phyloP scores from a whole-genome alignment of 129 eudicot genomes.

The Apium graveolens region DNA sequence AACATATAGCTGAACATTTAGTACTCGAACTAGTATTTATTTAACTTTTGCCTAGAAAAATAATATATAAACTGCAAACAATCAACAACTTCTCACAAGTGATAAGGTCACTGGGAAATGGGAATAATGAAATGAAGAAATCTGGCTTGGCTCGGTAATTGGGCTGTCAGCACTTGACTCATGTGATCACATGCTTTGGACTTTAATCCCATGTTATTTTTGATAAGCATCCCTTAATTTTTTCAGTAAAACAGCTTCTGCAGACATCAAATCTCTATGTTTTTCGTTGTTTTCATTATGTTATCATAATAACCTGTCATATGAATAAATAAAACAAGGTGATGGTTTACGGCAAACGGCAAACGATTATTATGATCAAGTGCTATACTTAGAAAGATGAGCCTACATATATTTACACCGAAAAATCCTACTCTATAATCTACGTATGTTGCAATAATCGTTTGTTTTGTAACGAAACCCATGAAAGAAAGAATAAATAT shows the following conservation, averaged over 20 bases:
- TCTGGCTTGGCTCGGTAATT: neutral
- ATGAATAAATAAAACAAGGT: no score
- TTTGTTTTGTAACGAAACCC: no score
- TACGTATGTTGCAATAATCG: no score
- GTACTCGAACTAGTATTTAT: no score
- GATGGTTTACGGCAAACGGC: no score
- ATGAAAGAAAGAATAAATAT: neutral
- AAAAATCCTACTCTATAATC: no score
- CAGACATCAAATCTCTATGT: neutral
- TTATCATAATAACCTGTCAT: neutral
- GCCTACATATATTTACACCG: no score
- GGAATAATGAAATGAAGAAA: slow-evolving; percentile 2
- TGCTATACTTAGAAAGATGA: no score
- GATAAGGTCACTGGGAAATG: neutral
- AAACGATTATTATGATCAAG: no score
- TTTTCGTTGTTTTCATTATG: neutral
- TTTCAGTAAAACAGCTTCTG: neutral
- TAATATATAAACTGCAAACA: neutral
- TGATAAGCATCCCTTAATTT: neutral
- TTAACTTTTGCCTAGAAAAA: no score
- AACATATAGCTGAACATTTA: no score
- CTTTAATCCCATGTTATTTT: slow-evolving; percentile 1
- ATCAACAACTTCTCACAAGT: neutral
- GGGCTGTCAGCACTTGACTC: slow-evolving; percentile 3
- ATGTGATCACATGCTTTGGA: slow-evolving; percentile 6